Base-by-base conservation (phyloP, 345 rosid genomes). In the Mallotus nudiflorus region DNA sequence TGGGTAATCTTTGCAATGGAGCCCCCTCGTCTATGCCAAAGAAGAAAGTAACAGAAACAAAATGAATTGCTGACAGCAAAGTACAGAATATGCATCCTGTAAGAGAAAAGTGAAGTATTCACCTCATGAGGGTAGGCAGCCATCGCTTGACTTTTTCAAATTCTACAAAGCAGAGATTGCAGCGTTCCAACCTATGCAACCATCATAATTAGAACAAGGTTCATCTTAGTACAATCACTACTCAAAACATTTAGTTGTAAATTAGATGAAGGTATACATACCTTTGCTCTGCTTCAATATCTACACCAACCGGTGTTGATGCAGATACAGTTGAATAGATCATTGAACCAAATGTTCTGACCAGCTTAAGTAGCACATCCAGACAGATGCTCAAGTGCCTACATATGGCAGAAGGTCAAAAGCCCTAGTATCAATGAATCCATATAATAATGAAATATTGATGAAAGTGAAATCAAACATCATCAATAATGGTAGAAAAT, bases 251-350 rank as follows among this genome's bases (percentile, higher is more conserved):
- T n/a, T 42, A 61, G 12, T 59, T 61, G 54, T 66, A 44, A 20
- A 62, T 28, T 25, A 62, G 31, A 54, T 19, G 53, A 58, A 75
- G 24, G 24, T 49, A 16, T 5, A 64, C 81, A 28, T 60, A 91
- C 99, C 99, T 96, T 78, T 88, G 94, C 75, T 96, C 98, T 50
- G 97, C 98, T 86, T 96, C 99, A 62, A 96, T 89, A 78, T 96
- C 98, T 67, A 96, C 91, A 59, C 99, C 99, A 73, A 92, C 94
- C 56, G 97, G 79, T 66, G 89, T 69, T 49, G 96, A 83, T 73
- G 98, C 93, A 4, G 91, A 92, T 33, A 92, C 57, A 13, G 96
- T 84, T 28, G 97, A 82, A 82, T 92, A 91, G 46, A 96, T 83
- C 85, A 86, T 77, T 16, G 89, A 81, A 60, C 98, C 97, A 72